Conservation (phyloP, 2,329 filamentous ascomycete genomes). For the Daldinia sp. region DNA sequence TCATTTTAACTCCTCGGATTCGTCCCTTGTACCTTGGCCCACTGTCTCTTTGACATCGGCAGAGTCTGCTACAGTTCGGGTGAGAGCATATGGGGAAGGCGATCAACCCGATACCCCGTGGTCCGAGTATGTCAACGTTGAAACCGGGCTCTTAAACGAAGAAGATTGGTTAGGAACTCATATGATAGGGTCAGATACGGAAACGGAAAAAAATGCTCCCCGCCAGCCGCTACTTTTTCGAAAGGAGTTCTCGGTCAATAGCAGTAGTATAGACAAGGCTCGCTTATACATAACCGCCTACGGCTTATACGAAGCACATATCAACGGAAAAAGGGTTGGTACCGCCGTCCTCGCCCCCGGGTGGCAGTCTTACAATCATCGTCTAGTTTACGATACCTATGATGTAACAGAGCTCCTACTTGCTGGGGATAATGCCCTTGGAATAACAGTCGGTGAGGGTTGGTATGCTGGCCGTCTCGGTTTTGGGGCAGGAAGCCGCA, state of each 20-base stretch:
- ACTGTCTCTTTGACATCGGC: conserved; percentile 45
- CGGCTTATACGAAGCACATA: conserved; percentile 56
- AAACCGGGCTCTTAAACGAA: conserved; percentile 47
- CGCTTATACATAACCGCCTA: conserved; percentile 57
- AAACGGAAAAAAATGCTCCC: conserved; percentile 40
- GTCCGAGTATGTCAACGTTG: conserved; percentile 47
- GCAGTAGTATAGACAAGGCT: conserved; percentile 44
- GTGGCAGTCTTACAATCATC: conserved; percentile 60
- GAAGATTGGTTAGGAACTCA: conserved; percentile 46
- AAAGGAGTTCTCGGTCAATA: conserved; percentile 45
- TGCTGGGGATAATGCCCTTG: conserved; percentile 51
- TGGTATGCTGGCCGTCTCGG: conserved; percentile 58
- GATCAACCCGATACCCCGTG: conserved; percentile 41
- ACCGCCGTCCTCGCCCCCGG: conserved; percentile 57
- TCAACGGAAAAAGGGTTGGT: conserved; percentile 56
- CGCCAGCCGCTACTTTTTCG: conserved; percentile 48
- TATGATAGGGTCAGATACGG: conserved; percentile 46
- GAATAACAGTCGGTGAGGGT: conserved; percentile 58
- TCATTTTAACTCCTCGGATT: conserved; percentile 48
- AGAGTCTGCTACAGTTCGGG: conserved; percentile 48
- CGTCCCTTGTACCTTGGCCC: conserved; percentile 57
- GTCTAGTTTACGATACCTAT: conserved; percentile 62
- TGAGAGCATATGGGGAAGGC: conserved; percentile 46
- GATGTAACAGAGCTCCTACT: conserved; percentile 56
- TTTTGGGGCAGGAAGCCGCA: conserved; percentile 41